Conservation (phyloP, 2,329 filamentous ascomycete species). For the Aspergillus sp. region DNA sequence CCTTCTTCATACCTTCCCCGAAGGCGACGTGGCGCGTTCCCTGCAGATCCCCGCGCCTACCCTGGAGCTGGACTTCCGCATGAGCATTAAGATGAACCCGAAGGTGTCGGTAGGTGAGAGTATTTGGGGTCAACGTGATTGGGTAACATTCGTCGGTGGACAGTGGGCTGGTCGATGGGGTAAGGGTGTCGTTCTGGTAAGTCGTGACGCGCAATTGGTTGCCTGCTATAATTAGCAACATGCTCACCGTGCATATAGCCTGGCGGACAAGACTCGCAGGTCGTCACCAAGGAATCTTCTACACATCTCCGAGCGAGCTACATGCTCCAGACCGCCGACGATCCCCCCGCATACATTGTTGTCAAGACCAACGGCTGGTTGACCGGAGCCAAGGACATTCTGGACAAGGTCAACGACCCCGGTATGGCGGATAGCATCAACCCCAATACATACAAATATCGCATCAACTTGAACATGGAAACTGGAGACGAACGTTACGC, state of each 20-base stretch:
- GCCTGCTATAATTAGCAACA: not conserved
- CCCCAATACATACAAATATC: slow-evolving; percentile 53
- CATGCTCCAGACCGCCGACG: slow-evolving; percentile 54
- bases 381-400: slow-evolving; percentile 51
- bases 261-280: slow-evolving; percentile 53
- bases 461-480: slow-evolving; percentile 51
- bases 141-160: slow-evolving; percentile 54
- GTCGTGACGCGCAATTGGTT: slow-evolving; percentile 17
- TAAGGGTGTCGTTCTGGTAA: slow-evolving; percentile 53
- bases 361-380: slow-evolving; percentile 52
- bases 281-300: slow-evolving; percentile 51
- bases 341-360: slow-evolving; percentile 52
- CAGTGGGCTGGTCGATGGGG: slow-evolving; percentile 57
- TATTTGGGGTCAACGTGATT: slow-evolving; percentile 54
- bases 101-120: slow-evolving; percentile 50
- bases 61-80: slow-evolving; percentile 56
- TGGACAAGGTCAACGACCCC: slow-evolving; percentile 52
- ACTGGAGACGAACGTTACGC: slow-evolving; percentile 54
- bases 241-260: slow-evolving; percentile 37
- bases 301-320: slow-evolving; percentile 50
- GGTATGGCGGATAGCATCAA: slow-evolving; percentile 49
- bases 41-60: slow-evolving; percentile 50
- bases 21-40: slow-evolving; percentile 52
- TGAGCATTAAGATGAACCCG: slow-evolving; percentile 56
- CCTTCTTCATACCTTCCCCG: slow-evolving; percentile 53